Conservation (phyloP, 2,329 filamentous ascomycete genomes). For the Ilyonectria destructans region DNA sequence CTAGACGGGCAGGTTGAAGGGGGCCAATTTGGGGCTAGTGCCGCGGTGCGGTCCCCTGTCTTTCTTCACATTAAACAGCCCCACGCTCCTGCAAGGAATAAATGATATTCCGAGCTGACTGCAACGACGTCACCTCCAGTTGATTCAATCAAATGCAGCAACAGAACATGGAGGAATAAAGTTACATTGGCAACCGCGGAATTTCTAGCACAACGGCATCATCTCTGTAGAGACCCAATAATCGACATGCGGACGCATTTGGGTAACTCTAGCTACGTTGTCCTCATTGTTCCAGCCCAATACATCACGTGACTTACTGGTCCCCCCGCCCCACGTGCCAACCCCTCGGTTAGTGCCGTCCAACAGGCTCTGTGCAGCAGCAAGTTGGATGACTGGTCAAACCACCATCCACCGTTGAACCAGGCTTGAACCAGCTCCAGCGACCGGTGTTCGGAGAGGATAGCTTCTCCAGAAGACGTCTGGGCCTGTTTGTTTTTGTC, state of each 20-base stretch:
- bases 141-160: not conserved
- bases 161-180: not conserved
- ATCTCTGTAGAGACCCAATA: not conserved
- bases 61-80: slow-evolving; percentile 31
- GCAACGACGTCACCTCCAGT: slow-evolving; percentile 44
- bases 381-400: slow-evolving; percentile 31
- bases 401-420: slow-evolving; percentile 26
- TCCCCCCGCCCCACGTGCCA: slow-evolving; percentile 45
- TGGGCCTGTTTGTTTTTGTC: not conserved
- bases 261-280: not conserved
- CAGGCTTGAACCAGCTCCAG: slow-evolving; percentile 20
- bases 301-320: slow-evolving; percentile 40
- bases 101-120: slow-evolving; percentile 45
- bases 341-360: slow-evolving; percentile 51
- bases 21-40: slow-evolving; percentile 55
- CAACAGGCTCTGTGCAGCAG: slow-evolving; percentile 46
- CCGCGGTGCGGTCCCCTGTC: slow-evolving; percentile 47
- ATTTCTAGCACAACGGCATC: not conserved
- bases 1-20: slow-evolving; percentile 55
- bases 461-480: slow-evolving; percentile 10
- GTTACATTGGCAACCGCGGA: not conserved
- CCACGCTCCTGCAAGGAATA: slow-evolving; percentile 47
- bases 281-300: not conserved
- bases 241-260: not conserved
- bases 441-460: slow-evolving; percentile 19